These are phyloP conservation scores for Salix udensis DNA, from an alignment of 345 rosid genomes.

Conservation along the genomic window DNA sequence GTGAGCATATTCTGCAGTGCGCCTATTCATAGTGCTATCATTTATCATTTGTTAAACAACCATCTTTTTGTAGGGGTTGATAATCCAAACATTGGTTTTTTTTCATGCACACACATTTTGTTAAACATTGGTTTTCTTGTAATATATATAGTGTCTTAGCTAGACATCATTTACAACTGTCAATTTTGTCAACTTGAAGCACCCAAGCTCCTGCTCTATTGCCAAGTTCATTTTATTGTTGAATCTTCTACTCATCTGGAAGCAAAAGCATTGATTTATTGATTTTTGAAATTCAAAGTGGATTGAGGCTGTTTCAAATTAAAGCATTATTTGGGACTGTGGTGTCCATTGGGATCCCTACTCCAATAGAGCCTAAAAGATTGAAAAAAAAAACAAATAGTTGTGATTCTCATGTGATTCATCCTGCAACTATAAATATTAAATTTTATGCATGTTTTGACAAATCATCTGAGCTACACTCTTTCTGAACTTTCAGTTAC, in stretches of 20 bases:
- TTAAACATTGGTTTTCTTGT: no score
- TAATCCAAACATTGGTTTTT: background rate
- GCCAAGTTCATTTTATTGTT: background rate
- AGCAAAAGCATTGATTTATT: background rate
- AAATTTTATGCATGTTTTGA: background rate
- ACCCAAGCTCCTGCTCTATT: background rate
- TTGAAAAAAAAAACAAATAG: background rate
- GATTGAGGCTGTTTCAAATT: background rate
- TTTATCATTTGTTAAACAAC: background rate
- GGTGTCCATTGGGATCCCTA: background rate
- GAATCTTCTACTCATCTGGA: background rate
- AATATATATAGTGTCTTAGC: background rate
- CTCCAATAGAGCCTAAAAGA: no score
- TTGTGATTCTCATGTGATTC: background rate
- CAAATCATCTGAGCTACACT: background rate
- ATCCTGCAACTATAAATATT: background rate
- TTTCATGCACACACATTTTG: background rate
- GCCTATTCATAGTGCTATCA: background rate
- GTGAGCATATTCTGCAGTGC: background rate
- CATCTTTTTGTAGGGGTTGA: background rate
- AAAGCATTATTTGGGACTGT: background rate
- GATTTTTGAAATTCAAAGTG: background rate
- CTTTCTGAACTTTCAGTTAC: conserved; percentile 40
- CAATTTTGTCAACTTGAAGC: background rate
- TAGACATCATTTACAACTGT: background rate